Percentiles rank a stretch among this genome's conserved stretches.
Conservation (phyloP, 1,284 basidiomycete species). For the Ustilago trichophora region DNA sequence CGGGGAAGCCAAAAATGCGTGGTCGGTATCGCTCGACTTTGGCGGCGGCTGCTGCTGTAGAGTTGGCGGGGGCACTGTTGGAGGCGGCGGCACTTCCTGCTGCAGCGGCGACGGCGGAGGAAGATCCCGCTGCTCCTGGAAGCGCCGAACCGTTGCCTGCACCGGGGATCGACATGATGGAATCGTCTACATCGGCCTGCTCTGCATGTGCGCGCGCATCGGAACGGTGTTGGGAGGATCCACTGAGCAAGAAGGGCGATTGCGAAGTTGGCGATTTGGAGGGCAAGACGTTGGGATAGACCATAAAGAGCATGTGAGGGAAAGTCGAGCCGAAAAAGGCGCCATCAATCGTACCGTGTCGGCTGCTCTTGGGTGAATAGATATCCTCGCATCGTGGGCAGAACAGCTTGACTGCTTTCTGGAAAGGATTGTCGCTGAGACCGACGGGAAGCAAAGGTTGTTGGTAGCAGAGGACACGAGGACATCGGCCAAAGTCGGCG, state of each 20-base stretch:
- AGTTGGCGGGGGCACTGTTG: slow-evolving; percentile 10
- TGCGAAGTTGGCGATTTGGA: slow-evolving; percentile 55
- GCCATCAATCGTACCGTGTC: slow-evolving; percentile 66
- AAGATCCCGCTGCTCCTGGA: slow-evolving; percentile 3
- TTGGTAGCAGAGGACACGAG: slow-evolving; percentile 63
- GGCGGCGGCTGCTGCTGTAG: slow-evolving; percentile 42
- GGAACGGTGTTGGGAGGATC: slow-evolving; percentile 23
- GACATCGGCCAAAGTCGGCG: slow-evolving; percentile 64
- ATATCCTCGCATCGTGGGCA: slow-evolving; percentile 66
- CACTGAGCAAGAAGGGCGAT: slow-evolving; percentile 52
- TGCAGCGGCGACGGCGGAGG: slow-evolving; percentile 9
- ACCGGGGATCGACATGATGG: slow-evolving; percentile 35
- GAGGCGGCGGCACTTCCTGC: slow-evolving; percentile 13
- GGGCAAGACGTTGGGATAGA: slow-evolving; percentile 77
- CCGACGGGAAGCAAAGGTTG: slow-evolving; percentile 64
- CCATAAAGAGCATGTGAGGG: slow-evolving; percentile 70
- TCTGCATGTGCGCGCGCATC: slow-evolving; percentile 64
- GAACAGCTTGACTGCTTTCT: slow-evolving; percentile 65
- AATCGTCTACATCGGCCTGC: slow-evolving; percentile 68
- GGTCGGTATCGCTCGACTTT: slow-evolving; percentile 63
- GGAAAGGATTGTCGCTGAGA: slow-evolving; percentile 62
- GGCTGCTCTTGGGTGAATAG: slow-evolving; percentile 63
- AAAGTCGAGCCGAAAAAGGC: slow-evolving; percentile 66
- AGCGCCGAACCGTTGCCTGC: slow-evolving; percentile 23
- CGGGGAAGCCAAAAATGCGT: slow-evolving; percentile 65